Evolutionary conservation across 805 yeast species (phyloP).

Genomic region (Wickerhamomyces tratensis): DNA sequence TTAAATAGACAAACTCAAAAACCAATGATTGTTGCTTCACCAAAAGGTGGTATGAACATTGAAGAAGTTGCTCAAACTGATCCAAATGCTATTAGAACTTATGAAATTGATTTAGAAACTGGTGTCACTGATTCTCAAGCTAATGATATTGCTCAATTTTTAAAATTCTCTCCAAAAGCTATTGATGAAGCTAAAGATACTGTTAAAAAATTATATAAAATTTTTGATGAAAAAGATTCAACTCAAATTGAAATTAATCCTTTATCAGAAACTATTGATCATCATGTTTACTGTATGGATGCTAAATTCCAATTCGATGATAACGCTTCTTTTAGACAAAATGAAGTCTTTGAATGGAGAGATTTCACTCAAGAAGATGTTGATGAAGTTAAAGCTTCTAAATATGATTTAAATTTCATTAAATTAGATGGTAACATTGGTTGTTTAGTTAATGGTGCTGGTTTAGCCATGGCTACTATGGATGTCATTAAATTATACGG

Average conservation of each 20-base stretch:
- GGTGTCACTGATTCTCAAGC: conserved; percentile 82
- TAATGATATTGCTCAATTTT: conserved; percentile 59
- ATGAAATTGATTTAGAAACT: conserved; percentile 61
- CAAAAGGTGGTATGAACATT: conserved; percentile 99
- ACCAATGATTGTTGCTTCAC: conserved; percentile 90
- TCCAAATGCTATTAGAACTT: conserved; percentile 89
- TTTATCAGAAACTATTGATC: conserved; percentile 83
- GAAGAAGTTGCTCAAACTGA: conserved; percentile 93
- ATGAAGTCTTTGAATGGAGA: conserved; percentile 94
- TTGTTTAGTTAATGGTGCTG: conserved; percentile 98
- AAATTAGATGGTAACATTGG: conserved; percentile 98
- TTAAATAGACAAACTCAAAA: conserved; percentile 88
- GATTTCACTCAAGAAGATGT: conserved; percentile 97
- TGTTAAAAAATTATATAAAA: conserved; percentile 78
- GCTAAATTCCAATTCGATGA: conserved; percentile 98
- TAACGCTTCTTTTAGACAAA: conserved; percentile 90
- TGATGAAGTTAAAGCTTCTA: conserved; percentile 87
- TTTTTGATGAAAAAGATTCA: conserved; percentile 86
- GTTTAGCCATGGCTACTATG: conserved; percentile 99
- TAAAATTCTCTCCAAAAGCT: conserved; percentile 76
- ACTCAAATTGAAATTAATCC: conserved; percentile 99
- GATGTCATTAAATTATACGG: conserved; percentile 97
- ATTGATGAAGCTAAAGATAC: conserved; percentile 81
- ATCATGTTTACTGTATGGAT: conserved; percentile 94
- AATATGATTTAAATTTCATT: conserved; percentile 89